Percentiles rank a stretch among this genome's conserved stretches.
phyloP scores from a whole-genome alignment of 805 yeast species.

The Metschnikowia hibisci region DNA sequence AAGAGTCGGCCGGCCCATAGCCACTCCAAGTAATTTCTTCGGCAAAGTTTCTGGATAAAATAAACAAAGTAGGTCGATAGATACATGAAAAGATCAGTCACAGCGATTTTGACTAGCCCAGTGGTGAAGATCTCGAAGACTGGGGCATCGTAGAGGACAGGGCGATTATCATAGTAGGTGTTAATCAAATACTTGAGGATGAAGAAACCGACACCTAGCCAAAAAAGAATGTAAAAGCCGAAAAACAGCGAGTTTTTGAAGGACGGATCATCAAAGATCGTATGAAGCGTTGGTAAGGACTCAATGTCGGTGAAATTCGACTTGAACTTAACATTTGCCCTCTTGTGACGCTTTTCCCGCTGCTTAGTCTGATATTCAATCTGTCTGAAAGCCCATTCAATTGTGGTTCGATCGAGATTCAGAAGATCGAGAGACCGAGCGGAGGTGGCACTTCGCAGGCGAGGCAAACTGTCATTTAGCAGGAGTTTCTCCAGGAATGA shows the following conservation, averaged over 20 bases:
- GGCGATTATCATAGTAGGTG: slow-evolving; percentile 44
- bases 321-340: slow-evolving; percentile 31
- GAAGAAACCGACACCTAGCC: slow-evolving; percentile 62
- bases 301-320: slow-evolving; percentile 18
- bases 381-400: slow-evolving; percentile 11
- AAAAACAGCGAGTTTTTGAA: slow-evolving; percentile 51
- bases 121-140: slow-evolving; percentile 54
- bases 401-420: slow-evolving; percentile 7
- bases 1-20: slow-evolving; percentile 56
- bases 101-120: slow-evolving; percentile 63
- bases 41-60: slow-evolving; percentile 53
- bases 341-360: slow-evolving; percentile 11
- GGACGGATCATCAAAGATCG: slow-evolving; percentile 51
- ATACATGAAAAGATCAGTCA: slow-evolving; percentile 76
- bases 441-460: background rate
- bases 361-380: slow-evolving; percentile 7
- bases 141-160: slow-evolving; percentile 46
- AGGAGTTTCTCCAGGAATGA: background rate
- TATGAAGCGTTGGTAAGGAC: slow-evolving; percentile 22
- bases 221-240: slow-evolving; percentile 78
- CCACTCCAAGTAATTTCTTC: slow-evolving; percentile 54
- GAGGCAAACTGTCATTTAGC: background rate
- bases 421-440: background rate
- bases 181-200: slow-evolving; percentile 52
- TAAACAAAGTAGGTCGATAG: slow-evolving; percentile 58